Evolutionary conservation across 441 rosid genomes (phyloP), one percentile per base, ranked within the genome.

Genomic region (Syzygium malaccense): DNA sequence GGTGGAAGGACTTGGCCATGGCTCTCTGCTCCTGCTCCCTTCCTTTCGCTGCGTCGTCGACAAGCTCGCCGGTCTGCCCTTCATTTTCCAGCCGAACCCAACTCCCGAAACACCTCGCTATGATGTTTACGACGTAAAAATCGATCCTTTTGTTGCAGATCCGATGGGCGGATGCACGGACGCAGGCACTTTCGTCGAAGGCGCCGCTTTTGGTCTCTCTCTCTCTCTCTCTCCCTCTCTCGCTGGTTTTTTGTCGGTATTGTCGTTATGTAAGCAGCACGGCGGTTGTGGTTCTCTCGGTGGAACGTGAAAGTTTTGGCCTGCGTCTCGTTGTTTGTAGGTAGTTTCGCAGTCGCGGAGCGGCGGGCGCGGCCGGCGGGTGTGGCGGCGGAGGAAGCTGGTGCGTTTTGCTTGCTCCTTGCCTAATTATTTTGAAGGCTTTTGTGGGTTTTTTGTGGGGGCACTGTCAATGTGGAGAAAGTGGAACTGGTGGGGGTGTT

Each of bases 301-400:
- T 33, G 64, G 62, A 8, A 32, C 3, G 45, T 28, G 85, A 45
- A 45, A 83, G 78, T 8, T 78, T 85, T 84, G 64, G 64, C 41
- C 41, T 83, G 48, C 13, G 41, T 20, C 20, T 85, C 64, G 58
- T 62, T 28, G 20, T 51, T 41, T 75, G 41, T 89, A 95, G 95
- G 91, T 93, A 45, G 89, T 86, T 68, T 91, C 93, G 54, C 92
- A 92, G 90, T 87, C 92, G 62, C 88, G 91, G 83, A 91, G 91
- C 62, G 92, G 89, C 56, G 91, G 92, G 32, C 83, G 92, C 45
- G 94, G 94, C 25, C 94, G 95, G n/a, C 95, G 94, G 64, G 92
- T 94, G 18, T 95, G 97, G 98, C 96, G 98, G 32, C 92, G 99
- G 68, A 95, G 98, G 89, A 92, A 91, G 89, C 91, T 96, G 96